These are phyloP conservation scores for Lasiodiplodia citricola DNA, from an alignment of 2,329 filamentous ascomycete genomes.

Conservation along the genomic window DNA sequence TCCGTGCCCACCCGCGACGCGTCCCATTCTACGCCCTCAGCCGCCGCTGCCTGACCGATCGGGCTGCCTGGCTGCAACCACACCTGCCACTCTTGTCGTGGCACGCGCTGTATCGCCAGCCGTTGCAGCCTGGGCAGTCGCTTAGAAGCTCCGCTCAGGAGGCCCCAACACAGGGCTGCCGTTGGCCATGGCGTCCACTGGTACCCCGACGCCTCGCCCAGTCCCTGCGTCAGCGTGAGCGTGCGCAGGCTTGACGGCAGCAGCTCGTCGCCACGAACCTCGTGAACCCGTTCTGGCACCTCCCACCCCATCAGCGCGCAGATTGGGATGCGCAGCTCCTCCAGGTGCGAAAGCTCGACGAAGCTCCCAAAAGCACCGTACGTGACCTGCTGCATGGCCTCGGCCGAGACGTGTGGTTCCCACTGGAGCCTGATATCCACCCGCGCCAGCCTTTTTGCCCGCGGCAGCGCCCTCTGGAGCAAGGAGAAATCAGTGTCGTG, in stretches of 20 bases:
- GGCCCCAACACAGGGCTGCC: not conserved
- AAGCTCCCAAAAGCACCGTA: not conserved
- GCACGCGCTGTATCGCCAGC: not conserved
- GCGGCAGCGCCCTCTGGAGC: not conserved
- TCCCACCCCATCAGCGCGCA: conserved; percentile 67
- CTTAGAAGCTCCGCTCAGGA: not conserved
- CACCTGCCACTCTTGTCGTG: not conserved
- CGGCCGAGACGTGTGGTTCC: not conserved
- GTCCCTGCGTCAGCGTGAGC: not conserved
- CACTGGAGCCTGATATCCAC: not conserved
- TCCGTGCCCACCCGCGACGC: not conserved
- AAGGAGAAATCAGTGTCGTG: not conserved
- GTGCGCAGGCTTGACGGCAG: not conserved
- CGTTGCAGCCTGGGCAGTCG: not conserved
- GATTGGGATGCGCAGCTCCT: conserved; percentile 49
- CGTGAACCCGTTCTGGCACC: conserved; percentile 64
- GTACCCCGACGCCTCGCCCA: not conserved
- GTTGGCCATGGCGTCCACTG: not conserved
- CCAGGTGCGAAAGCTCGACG: not conserved
- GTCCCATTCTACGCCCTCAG: not conserved
- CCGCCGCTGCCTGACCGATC: not conserved
- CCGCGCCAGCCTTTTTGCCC: not conserved
- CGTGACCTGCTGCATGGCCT: not conserved
- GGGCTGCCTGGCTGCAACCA: not conserved
- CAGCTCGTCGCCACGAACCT: conserved; percentile 28